These are phyloP conservation scores for Isatis tinctoria DNA, from an alignment of 345 rosid species.

Conservation along the genomic window DNA sequence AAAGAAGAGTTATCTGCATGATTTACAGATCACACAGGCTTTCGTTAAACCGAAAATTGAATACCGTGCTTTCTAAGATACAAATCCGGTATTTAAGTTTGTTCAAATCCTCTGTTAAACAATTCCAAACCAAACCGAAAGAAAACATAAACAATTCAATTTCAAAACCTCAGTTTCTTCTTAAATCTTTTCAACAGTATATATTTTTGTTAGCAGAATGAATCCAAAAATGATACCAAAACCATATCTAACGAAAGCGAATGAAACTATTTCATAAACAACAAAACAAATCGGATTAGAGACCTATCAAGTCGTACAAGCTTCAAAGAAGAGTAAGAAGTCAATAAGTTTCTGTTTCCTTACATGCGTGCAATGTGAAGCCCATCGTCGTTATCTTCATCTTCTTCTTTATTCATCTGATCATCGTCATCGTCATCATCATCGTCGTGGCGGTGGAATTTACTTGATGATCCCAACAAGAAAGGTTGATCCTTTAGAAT, in stretches of 20 bases:
- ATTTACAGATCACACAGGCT: not conserved
- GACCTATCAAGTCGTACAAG: not conserved
- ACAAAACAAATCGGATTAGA: not conserved
- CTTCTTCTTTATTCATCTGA: conserved; percentile 32
- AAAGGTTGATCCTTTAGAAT: conserved; percentile 40
- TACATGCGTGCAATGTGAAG: conserved; percentile 45
- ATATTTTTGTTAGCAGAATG: not conserved
- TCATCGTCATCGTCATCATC: conserved; percentile 39
- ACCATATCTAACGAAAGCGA: not conserved
- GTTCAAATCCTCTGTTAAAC: not conserved
- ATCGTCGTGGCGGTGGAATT: conserved; percentile 13
- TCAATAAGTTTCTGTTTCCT: conserved; percentile 17
- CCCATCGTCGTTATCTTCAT: conserved; percentile 42
- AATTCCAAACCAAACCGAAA: not conserved
- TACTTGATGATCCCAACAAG: conserved; percentile 36
- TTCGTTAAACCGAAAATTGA: not conserved
- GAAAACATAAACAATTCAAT: not conserved
- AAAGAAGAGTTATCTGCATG: conserved; percentile 7
- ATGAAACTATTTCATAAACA: not conserved
- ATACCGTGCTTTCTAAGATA: not conserved
- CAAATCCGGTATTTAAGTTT: not conserved
- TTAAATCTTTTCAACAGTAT: not conserved
- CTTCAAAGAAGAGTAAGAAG: not conserved
- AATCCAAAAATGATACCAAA: not conserved
- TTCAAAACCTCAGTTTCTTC: not conserved